Evolutionary conservation across 83 land plant genomes (phyloP).

Genomic region (Thuja plicata): DNA sequence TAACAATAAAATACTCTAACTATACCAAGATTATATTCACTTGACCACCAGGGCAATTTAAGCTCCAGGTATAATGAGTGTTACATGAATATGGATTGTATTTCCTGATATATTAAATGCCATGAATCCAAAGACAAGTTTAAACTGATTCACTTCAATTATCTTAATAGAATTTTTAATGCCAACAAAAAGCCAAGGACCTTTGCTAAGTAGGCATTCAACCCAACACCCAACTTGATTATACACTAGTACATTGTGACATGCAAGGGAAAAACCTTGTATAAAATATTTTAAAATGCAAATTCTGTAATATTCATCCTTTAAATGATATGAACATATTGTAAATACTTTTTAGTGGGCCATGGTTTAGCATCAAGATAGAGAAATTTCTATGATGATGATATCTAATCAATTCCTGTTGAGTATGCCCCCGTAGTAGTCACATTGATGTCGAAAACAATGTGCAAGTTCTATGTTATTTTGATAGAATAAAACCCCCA

Average conservation of each 20-base stretch:
- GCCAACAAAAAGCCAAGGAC: constrained; percentile 95
- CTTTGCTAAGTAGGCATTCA: constrained; percentile 84
- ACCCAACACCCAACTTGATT: constrained; percentile 73
- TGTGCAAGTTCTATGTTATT: too few species aligned
- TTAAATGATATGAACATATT: background rate
- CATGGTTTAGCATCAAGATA: background rate
- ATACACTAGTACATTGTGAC: constrained; percentile 57
- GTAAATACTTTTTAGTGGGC: background rate
- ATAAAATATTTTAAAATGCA: background rate
- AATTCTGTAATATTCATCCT: background rate
- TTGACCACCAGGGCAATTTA: constrained; percentile 88
- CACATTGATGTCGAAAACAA: background rate
- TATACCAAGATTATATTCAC: constrained; percentile 52
- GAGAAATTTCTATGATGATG: background rate
- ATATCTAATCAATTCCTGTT: background rate
- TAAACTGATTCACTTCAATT: background rate
- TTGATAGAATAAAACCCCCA: background rate
- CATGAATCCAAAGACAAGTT: constrained; percentile 2
- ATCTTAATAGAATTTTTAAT: constrained; percentile 85
- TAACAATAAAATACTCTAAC: background rate
- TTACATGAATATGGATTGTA: background rate
- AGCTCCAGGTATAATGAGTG: constrained; percentile 14
- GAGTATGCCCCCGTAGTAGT: background rate
- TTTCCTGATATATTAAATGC: background rate
- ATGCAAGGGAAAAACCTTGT: background rate